Evolutionary conservation across 805 yeast species (phyloP).

Genomic region (Pichia heedii): DNA sequence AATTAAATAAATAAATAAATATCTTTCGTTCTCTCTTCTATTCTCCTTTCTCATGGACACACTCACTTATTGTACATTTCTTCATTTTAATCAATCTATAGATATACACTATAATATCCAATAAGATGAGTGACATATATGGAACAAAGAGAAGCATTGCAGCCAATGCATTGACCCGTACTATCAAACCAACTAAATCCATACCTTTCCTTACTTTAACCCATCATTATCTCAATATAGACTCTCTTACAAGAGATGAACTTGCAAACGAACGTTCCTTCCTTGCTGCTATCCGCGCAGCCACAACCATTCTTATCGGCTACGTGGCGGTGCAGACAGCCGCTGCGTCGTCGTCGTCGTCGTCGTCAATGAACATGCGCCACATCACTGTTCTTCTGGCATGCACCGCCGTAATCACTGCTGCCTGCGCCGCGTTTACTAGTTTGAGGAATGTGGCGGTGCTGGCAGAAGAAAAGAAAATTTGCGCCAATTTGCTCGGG

Average conservation of each 20-base stretch:
- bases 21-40: too few relatives aligned
- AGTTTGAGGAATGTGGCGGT: too few relatives aligned
- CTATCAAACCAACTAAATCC: not conserved
- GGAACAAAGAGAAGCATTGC: conserved; percentile 14
- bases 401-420: too few relatives aligned
- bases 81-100: conserved; percentile 11
- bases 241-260: conserved; percentile 4
- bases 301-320: not conserved
- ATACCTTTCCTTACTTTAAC: not conserved
- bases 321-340: too few relatives aligned
- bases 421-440: too few relatives aligned
- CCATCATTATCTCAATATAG: not conserved
- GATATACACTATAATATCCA: conserved; percentile 19
- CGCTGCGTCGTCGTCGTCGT: too few relatives aligned
- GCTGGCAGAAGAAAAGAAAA: too few relatives aligned
- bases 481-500: too few relatives aligned
- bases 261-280: conserved; percentile 6
- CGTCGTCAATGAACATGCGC: too few relatives aligned
- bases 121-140: conserved; percentile 15
- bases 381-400: too few relatives aligned
- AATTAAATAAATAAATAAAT: too few relatives aligned
- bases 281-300: not conserved
- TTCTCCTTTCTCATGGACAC: too few relatives aligned
- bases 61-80: not conserved
- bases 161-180: conserved; percentile 11